Evolutionary conservation across 768 basidiomycete species (phyloP).

Genomic region (Pleurotus cornucopiae): DNA sequence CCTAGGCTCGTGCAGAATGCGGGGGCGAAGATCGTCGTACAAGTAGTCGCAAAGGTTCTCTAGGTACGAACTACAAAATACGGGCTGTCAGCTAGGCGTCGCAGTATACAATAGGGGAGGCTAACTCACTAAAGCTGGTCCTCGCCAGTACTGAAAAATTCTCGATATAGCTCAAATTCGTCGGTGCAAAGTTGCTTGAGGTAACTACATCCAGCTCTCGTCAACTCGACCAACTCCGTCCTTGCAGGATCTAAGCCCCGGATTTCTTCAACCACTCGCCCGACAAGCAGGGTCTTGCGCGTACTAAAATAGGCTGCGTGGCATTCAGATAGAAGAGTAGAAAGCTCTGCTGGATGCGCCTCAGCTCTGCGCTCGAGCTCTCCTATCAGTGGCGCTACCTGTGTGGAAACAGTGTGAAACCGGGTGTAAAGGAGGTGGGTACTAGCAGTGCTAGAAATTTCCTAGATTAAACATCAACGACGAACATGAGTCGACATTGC

Average conservation of each 20-base stretch:
- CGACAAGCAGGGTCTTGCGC: constrained; percentile 67
- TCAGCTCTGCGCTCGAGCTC: constrained; percentile 81
- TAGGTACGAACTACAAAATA: constrained; percentile 66
- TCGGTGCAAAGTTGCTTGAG: constrained; percentile 88
- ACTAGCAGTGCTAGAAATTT: constrained; percentile 76
- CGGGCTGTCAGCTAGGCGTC: constrained; percentile 2
- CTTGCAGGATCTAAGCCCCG: constrained; percentile 71
- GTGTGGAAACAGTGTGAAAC: constrained; percentile 67
- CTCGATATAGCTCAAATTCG: constrained; percentile 81
- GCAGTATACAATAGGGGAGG: neutral
- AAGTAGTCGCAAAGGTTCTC: constrained; percentile 91
- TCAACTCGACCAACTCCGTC: constrained; percentile 87
- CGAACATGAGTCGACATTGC: neutral
- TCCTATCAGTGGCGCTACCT: constrained; percentile 71
- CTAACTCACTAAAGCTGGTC: constrained; percentile 44
- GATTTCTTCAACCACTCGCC: constrained; percentile 78
- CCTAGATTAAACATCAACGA: constrained; percentile 32
- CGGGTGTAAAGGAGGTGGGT: constrained; percentile 87
- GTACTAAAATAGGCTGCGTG: constrained; percentile 78
- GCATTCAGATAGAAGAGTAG: constrained; percentile 79
- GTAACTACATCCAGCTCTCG: constrained; percentile 87
- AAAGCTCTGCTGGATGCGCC: constrained; percentile 81
- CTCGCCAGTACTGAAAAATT: constrained; percentile 87
- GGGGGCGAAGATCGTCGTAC: constrained; percentile 92
- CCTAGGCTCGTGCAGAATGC: constrained; percentile 89